Evolutionary conservation across 2,329 filamentous ascomycete genomes (phyloP).

Genomic region (Penicillium janthinellum): DNA sequence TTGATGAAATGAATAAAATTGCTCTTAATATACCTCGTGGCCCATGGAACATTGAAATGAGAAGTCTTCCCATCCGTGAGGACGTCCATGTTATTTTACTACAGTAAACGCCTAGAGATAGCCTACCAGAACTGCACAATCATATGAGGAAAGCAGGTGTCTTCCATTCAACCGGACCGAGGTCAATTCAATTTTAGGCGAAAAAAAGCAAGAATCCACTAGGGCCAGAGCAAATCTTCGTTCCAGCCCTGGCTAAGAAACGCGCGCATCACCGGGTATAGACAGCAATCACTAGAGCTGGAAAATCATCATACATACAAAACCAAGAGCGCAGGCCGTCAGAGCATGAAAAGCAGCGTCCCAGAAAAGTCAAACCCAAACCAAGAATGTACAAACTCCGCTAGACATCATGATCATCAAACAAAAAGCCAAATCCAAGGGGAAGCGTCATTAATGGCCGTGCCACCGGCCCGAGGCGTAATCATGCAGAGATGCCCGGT

Average conservation of each 20-base stretch:
- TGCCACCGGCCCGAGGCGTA: not conserved
- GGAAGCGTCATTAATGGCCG: conserved; percentile 21
- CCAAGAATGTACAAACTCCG: conserved; percentile 23
- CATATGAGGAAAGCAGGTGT: not conserved
- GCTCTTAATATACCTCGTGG: not conserved
- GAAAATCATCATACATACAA: conserved; percentile 25
- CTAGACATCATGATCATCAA: conserved; percentile 28
- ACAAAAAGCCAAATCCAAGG: conserved; percentile 14
- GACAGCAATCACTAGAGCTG: conserved; percentile 22
- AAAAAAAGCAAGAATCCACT: not conserved
- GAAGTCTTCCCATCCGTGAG: not conserved
- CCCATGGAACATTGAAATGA: not conserved
- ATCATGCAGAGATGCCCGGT: not conserved
- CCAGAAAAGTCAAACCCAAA: conserved; percentile 3
- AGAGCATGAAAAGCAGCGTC: conserved; percentile 7
- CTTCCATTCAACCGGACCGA: conserved; percentile 3
- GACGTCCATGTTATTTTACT: not conserved
- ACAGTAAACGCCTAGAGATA: not conserved
- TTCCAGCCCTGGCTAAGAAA: conserved; percentile 7
- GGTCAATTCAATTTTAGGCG: not conserved
- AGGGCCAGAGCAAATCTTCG: not conserved
- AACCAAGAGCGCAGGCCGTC: conserved; percentile 3
- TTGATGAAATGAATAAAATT: not conserved
- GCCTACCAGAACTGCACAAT: not conserved
- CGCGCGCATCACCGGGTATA: conserved; percentile 23